Evolutionary conservation across 352 stramenopile species (phyloP).

Genomic region (Phytophthora sansomeana): DNA sequence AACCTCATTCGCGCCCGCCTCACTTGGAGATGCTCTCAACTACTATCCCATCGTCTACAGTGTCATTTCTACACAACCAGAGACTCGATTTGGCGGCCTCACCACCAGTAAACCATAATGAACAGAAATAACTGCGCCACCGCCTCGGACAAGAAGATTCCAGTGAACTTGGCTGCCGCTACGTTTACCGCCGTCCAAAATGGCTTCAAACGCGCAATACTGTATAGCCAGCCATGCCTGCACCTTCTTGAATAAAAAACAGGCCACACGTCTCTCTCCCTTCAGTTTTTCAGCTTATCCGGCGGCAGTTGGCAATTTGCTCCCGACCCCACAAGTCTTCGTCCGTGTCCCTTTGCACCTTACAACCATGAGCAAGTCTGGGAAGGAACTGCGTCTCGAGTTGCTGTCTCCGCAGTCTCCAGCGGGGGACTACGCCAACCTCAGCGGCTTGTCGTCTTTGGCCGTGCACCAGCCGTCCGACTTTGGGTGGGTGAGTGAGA

Average conservation of each 20-base stretch:
- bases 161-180: not conserved
- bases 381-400: conserved; percentile 19
- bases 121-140: too few species aligned
- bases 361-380: conserved; percentile 9
- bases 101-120: too few species aligned
- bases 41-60: too few species aligned
- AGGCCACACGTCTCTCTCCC: not conserved
- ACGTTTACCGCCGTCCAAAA: too few species aligned
- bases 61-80: too few species aligned
- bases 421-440: conserved; percentile 14
- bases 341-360: too few species aligned
- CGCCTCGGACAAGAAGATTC: not conserved
- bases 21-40: not conserved
- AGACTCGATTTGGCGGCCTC: too few species aligned
- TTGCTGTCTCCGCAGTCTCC: conserved; percentile 15
- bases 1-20: not conserved
- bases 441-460: conserved; percentile 11
- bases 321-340: not conserved
- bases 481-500: conserved; percentile 38
- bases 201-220: not conserved
- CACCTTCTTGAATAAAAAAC: not conserved
- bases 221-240: not conserved
- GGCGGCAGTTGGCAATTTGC: conserved; percentile 6
- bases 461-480: conserved; percentile 24
- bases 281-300: too few species aligned